A percentile compares a stretch with the other conserved stretches of the same genome.
Evolutionary conservation across 1,139 yeast species (phyloP).

Genomic region (Debaryomyces psychrophilus): DNA sequence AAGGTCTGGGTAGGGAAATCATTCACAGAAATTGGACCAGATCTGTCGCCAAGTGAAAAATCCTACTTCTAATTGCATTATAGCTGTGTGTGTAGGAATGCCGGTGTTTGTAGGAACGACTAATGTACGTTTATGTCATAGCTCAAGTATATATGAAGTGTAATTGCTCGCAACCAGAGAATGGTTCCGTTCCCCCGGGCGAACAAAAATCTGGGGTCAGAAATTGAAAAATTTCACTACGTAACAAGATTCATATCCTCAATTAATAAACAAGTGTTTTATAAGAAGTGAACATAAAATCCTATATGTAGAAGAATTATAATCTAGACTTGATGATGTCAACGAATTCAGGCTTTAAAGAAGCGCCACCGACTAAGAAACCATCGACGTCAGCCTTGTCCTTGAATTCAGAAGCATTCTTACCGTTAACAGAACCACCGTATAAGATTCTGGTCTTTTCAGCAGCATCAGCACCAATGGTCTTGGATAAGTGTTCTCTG

Average conservation of each 20-base stretch:
- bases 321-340: conserved; percentile 92
- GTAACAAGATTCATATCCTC: background rate
- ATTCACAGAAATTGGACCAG: conserved; percentile 6
- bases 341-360: conserved; percentile 95
- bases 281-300: background rate
- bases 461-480: conserved; percentile 81
- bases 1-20: conserved; percentile 6
- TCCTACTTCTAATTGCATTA: background rate
- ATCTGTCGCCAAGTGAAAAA: conserved; percentile 6
- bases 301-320: conserved; percentile 34
- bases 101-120: background rate
- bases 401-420: conserved; percentile 88
- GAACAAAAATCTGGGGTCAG: conserved; percentile 5
- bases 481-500: conserved; percentile 77
- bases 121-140: background rate
- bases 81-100: too few species aligned
- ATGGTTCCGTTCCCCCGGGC: background rate
- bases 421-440: conserved; percentile 99
- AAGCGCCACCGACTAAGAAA: conserved; percentile 99
- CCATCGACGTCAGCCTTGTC: conserved; percentile 96
- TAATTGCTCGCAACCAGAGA: conserved; percentile 1
- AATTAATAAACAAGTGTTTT: conserved; percentile 1
- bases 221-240: background rate
- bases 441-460: conserved; percentile 84
- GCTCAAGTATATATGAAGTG: background rate